Percentiles rank a stretch among this genome's conserved stretches.
Evolutionary conservation across 2,329 filamentous ascomycete genomes (phyloP).

Genomic region (Thermothelomyces thermophilus): DNA sequence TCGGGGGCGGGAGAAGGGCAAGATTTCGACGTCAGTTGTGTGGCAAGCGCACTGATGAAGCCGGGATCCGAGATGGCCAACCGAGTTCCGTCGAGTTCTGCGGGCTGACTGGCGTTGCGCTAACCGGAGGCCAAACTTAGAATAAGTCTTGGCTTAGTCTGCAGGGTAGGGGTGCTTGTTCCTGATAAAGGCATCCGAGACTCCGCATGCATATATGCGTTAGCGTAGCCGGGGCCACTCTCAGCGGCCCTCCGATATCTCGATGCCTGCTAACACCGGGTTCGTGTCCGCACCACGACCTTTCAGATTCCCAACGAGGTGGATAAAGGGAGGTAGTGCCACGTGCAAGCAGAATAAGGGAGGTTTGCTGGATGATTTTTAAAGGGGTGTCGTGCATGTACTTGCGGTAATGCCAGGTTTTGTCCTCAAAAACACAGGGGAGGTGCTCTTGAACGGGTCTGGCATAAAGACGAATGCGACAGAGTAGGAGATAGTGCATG

Average conservation of each 20-base stretch:
- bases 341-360: too few species aligned
- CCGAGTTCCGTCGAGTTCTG: constrained; percentile 14
- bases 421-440: too few species aligned
- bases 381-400: too few species aligned
- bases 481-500: too few species aligned
- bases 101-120: constrained; percentile 14
- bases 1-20: not conserved
- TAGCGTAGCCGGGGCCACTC: not conserved
- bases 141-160: constrained; percentile 6
- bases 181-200: constrained; percentile 12
- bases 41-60: constrained; percentile 14
- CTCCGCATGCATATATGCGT: constrained; percentile 18
- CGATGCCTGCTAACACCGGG: not conserved
- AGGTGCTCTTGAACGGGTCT: too few species aligned
- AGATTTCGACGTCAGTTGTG: not conserved
- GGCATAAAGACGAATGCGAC: too few species aligned
- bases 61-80: not conserved
- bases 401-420: too few species aligned
- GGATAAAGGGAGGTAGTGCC: too few species aligned
- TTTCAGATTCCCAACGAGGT: too few species aligned
- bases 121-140: constrained; percentile 12
- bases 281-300: too few species aligned
- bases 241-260: not conserved
- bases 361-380: too few species aligned
- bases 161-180: not conserved